phyloP scores from a whole-genome alignment of 768 basidiomycete species.

The Chalciporus sphaerocephalus region DNA sequence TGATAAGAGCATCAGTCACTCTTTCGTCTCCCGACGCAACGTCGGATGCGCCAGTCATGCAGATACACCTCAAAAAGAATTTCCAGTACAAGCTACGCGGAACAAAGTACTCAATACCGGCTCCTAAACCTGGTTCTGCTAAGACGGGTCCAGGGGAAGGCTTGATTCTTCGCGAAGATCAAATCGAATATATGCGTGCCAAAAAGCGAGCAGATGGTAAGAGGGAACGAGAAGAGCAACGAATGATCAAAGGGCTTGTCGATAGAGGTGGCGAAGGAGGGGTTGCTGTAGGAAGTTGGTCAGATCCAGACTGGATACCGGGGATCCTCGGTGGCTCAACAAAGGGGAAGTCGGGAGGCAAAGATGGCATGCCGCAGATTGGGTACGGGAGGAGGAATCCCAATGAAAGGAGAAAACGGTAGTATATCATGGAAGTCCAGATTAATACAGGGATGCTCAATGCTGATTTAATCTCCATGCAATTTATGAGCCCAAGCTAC shows the following conservation, averaged over 20 bases:
- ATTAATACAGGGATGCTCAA: conserved; percentile 13
- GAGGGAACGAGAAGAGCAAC: conserved; percentile 66
- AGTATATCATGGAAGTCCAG: conserved; percentile 16
- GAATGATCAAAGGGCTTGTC: conserved; percentile 59
- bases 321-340: conserved; percentile 70
- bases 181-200: conserved; percentile 80
- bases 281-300: conserved; percentile 71
- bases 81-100: conserved; percentile 93
- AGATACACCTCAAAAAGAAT: conserved; percentile 91
- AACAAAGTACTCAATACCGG: conserved; percentile 87
- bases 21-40: conserved; percentile 62
- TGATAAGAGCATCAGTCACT: conserved; percentile 89
- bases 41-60: conserved; percentile 61
- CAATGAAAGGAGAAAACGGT: conserved; percentile 66
- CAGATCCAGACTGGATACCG: conserved; percentile 94
- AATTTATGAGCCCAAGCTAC: conserved; percentile 66
- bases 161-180: conserved; percentile 89
- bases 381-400: conserved; percentile 89
- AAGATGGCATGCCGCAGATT: conserved; percentile 74
- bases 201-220: conserved; percentile 72
- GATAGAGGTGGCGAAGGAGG: conserved; percentile 48
- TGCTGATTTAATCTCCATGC: neutral
- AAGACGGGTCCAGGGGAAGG: conserved; percentile 80
- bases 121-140: conserved; percentile 83
- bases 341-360: conserved; percentile 57